A percentile compares a stretch with the other conserved stretches of the same genome.
phyloP scores from a whole-genome alignment of 140 eudicot species.

The Flaveria floridana region DNA sequence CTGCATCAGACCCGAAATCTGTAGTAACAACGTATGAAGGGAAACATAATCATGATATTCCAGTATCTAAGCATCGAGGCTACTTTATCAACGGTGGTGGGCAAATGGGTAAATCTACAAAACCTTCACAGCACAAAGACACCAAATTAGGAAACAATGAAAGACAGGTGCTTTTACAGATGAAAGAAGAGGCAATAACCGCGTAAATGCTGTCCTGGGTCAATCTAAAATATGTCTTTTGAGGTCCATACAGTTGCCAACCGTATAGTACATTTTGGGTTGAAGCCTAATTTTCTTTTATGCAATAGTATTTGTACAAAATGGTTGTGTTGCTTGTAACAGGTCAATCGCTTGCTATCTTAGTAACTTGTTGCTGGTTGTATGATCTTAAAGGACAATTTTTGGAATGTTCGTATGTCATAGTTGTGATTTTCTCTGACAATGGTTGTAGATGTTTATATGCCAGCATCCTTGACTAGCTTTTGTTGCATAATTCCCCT shows the following conservation, averaged over 20 bases:
- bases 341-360: not conserved
- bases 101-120: slow-evolving; percentile 33
- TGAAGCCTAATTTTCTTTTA: not conserved
- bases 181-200: slow-evolving; percentile 67
- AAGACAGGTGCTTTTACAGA: slow-evolving; percentile 53
- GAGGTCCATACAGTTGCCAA: slow-evolving; percentile 17
- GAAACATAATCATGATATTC: slow-evolving; percentile 85
- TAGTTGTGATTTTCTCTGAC: not conserved
- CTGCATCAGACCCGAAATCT: slow-evolving; percentile 70
- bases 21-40: slow-evolving; percentile 97
- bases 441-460: not conserved
- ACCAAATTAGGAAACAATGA: slow-evolving; percentile 52
- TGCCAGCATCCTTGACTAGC: not conserved
- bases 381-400: not conserved
- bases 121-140: slow-evolving; percentile 40
- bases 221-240: slow-evolving; percentile 15
- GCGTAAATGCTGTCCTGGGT: slow-evolving; percentile 32
- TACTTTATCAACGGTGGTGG: slow-evolving; percentile 24
- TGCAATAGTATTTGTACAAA: slow-evolving; percentile 30
- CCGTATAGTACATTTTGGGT: slow-evolving; percentile 28
- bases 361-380: not conserved
- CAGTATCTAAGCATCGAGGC: slow-evolving; percentile 48
- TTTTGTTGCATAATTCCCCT: not conserved
- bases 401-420: not conserved
- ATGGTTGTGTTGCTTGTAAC: slow-evolving; percentile 16